Conservation (phyloP, 345 rosid genomes). For the Eutrema yunnanense region DNA sequence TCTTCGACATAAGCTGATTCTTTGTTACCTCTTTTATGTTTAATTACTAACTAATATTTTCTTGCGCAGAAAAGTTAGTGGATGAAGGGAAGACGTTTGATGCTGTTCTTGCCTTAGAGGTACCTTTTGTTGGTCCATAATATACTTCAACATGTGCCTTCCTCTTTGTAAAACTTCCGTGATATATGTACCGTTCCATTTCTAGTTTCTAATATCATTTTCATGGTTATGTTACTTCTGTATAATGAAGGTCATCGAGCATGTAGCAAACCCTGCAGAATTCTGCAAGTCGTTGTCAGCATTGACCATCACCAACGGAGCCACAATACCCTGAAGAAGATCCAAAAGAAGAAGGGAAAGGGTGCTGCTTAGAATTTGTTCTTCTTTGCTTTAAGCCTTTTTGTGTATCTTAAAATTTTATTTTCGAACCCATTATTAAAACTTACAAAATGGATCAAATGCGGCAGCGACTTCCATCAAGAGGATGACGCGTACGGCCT, state of each 20-base stretch:
- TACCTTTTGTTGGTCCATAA: constrained; percentile 7
- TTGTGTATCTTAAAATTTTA: no score
- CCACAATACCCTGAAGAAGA: constrained; percentile 30
- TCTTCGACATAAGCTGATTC: not conserved
- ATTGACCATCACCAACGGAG: constrained; percentile 60
- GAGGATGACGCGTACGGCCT: no score
- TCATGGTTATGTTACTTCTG: constrained; percentile 2
- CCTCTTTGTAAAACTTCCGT: not conserved
- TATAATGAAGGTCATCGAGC: constrained; percentile 74
- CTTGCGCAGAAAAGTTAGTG: constrained; percentile 57
- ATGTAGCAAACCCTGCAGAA: constrained; percentile 83
- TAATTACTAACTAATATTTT: not conserved
- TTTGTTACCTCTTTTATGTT: not conserved
- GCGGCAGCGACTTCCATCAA: no score
- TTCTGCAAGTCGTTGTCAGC: constrained; percentile 87
- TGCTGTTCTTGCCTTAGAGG: constrained; percentile 85
- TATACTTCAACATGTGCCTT: not conserved
- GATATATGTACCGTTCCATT: not conserved
- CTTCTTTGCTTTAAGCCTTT: no score
- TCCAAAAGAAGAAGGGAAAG: no score
- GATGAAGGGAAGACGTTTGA: constrained; percentile 78
- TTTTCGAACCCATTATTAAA: no score
- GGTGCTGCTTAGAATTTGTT: no score
- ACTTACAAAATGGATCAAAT: no score
- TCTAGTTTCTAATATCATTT: not conserved